These are phyloP conservation scores for Cercophora newfieldiana DNA, from an alignment of 495 filamentous ascomycete genomes.

Conservation along the genomic window DNA sequence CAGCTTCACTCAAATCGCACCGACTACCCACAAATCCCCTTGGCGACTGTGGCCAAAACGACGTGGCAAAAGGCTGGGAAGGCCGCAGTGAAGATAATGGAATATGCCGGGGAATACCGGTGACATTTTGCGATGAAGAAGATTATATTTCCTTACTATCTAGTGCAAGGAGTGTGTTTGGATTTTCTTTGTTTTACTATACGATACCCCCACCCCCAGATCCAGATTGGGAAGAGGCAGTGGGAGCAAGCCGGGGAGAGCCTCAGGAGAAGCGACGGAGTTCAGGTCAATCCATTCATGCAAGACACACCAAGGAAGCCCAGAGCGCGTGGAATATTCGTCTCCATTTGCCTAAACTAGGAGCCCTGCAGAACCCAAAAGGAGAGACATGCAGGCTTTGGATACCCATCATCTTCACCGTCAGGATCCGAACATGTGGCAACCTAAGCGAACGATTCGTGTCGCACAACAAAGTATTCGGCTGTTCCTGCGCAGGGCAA, in stretches of 20 bases:
- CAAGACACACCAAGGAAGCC: no score
- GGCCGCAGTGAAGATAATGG: constrained; percentile 30
- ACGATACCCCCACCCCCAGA: constrained; percentile 11
- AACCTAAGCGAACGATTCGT: constrained; percentile 25
- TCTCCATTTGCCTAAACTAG: constrained; percentile 28
- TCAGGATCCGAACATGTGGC: constrained; percentile 19
- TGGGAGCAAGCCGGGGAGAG: not conserved
- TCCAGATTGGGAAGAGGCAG: constrained; percentile 7
- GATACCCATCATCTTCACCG: constrained; percentile 14
- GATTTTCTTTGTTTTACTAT: not conserved
- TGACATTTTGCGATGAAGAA: constrained; percentile 15
- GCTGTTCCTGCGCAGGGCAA: constrained; percentile 13
- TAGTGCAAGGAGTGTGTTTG: not conserved
- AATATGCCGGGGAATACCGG: constrained; percentile 32
- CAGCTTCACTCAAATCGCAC: constrained; percentile 67
- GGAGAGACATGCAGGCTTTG: constrained; percentile 26
- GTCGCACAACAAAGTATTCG: constrained; percentile 23
- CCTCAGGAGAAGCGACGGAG: not conserved
- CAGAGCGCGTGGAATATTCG: not conserved
- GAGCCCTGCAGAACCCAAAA: constrained; percentile 26
- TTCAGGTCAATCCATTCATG: not conserved
- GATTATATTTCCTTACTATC: not conserved
- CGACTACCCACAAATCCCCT: constrained; percentile 63
- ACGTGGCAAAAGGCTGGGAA: constrained; percentile 39
- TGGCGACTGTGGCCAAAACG: constrained; percentile 55